These are phyloP conservation scores for Cadophora sp. DNA, from an alignment of 2,329 filamentous ascomycete genomes.

Conservation along the genomic window DNA sequence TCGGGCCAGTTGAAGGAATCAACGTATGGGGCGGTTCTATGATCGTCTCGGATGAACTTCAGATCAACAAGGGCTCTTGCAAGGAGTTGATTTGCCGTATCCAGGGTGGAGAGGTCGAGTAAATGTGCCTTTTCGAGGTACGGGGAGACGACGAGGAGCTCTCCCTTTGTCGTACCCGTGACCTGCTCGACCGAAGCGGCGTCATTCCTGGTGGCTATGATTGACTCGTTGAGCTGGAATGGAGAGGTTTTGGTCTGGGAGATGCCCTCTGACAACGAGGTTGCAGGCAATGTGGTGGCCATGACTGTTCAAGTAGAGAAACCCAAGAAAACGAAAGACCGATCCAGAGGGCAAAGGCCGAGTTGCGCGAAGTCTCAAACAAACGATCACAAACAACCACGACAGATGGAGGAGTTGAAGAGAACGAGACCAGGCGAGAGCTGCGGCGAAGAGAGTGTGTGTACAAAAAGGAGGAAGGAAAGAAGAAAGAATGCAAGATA, in stretches of 20 bases:
- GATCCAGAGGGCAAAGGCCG: neutral
- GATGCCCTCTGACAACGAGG: neutral
- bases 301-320: neutral
- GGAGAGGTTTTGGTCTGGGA: neutral
- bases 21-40: slow-evolving; percentile 76
- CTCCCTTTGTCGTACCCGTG: slow-evolving; percentile 22
- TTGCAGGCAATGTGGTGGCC: neutral
- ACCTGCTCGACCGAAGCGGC: neutral
- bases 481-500: neutral
- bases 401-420: neutral
- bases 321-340: neutral
- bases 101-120: slow-evolving; percentile 72
- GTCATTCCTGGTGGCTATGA: neutral
- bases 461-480: too few species aligned
- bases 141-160: slow-evolving; percentile 72
- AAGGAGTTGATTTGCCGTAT: slow-evolving; percentile 70
- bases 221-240: slow-evolving; percentile 9
- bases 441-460: neutral
- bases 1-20: slow-evolving; percentile 79
- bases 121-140: slow-evolving; percentile 76
- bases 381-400: neutral
- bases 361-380: neutral
- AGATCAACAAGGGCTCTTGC: slow-evolving; percentile 74
- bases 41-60: slow-evolving; percentile 68
- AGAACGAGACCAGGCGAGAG: slow-evolving; percentile 1